These are phyloP conservation scores for Pseudozyma tsukubaensis DNA, from an alignment of 1,284 basidiomycete species.

Conservation along the genomic window DNA sequence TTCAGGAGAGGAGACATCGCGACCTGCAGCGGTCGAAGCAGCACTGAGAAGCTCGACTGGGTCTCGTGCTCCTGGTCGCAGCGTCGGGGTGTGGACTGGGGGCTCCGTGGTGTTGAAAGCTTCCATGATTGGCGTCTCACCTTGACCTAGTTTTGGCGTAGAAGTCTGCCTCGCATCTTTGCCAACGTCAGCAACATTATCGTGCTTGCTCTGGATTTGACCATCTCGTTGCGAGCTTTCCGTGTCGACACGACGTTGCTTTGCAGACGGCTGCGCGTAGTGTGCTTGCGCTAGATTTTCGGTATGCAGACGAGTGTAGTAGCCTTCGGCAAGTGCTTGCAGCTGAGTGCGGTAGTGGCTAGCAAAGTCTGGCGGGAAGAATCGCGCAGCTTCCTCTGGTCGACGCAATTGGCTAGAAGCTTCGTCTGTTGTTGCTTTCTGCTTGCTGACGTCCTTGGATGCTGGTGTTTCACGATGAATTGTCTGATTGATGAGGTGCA, in stretches of 20 bases:
- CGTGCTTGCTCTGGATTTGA: neutral
- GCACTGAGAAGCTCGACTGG: conserved; percentile 57
- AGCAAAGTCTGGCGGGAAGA: conserved; percentile 65
- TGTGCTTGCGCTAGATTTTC: conserved; percentile 49
- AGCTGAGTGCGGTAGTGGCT: conserved; percentile 64
- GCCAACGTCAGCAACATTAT: neutral
- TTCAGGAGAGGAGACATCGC: conserved; percentile 46
- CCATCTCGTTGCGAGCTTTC: neutral
- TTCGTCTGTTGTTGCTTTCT: conserved; percentile 1
- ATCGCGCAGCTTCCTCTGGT: conserved; percentile 28
- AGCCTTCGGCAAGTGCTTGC: conserved; percentile 59
- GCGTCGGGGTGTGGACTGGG: conserved; percentile 37
- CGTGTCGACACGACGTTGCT: conserved; percentile 6
- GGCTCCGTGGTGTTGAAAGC: conserved; percentile 19
- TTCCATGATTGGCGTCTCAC: neutral
- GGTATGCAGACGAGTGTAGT: conserved; percentile 56
- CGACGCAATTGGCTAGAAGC: conserved; percentile 11
- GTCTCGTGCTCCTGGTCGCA: conserved; percentile 47
- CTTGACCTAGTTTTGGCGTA: neutral
- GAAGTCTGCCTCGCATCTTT: neutral
- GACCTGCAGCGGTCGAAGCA: conserved; percentile 53
- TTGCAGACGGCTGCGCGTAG: conserved; percentile 23
- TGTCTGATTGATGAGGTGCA: conserved; percentile 43
- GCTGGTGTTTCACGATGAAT: conserved; percentile 16
- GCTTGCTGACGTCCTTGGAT: conserved; percentile 1